Evolutionary conservation across 176 grass and related monocot genomes (phyloP), one percentile per base, ranked within the genome.

Genomic region (Lolium perenne): DNA sequence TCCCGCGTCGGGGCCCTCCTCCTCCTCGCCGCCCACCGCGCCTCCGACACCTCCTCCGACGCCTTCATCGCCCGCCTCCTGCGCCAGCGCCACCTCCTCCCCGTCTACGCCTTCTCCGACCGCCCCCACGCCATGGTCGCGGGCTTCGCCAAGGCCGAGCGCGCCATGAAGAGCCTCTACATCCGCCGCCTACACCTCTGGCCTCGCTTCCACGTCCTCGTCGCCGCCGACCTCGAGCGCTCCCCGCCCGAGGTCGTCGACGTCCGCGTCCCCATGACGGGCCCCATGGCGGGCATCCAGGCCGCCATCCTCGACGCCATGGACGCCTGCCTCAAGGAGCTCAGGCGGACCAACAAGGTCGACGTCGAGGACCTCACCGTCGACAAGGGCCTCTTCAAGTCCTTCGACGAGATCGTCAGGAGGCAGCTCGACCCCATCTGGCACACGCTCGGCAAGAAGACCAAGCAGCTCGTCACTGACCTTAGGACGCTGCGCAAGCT

Each of bases 381-480:
- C 8, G 93, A 95, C 81, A 95, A 95, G 83, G 95, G 95, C 38
- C 74, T 98, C 69, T 95, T 98, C 86, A 98, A 95, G 87, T 98
- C 95, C 13, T 98, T 98, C 17, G 95, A 98, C 78, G 95, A 98
- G 86, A 95, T 98, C 38, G 91, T 98, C 50, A 87, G 93, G 85
- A 85, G 88, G 72, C 95, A 98, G 74, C 93, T 95, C 22, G 95
- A 98, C 77, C 93, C 95, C 70, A 95, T 98, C 61, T 98, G 95
- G 95, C 91, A 98, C 82, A 95, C 93, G 50, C 86, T 98, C n/a
- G 95, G 95, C 51, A 98, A 94, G 91, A 98, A 98, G 89, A 95
- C 95, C 47, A 98, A 98, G 83, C 95, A 98, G 86, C 95, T 98
- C 32, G 93, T 98, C 22, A 70, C 87, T n/a, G 95, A 98, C 88